Evolutionary conservation across 768 basidiomycete genomes (phyloP), one percentile per base, ranked within the genome.

Genomic region (Sarcodon aspratus): DNA sequence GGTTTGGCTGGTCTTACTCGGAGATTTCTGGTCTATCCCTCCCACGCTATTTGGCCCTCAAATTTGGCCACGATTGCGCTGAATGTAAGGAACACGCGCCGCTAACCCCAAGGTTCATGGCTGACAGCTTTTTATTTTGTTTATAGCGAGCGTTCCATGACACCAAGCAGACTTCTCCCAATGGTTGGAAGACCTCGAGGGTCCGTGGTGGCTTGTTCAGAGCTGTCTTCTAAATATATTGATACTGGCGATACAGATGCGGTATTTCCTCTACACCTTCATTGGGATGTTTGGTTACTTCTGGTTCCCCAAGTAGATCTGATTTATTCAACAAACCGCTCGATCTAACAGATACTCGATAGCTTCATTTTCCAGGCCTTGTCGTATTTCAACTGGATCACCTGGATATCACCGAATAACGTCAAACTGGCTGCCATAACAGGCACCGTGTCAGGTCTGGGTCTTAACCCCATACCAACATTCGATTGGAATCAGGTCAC

Each of bases 11-110:
- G 88, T 42, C 51, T 88, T 49, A 74, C 83, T 48, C 81, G 89
- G 45, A 78, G 79, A 57, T 88, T 87, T 68, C 80, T 91, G 51
- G 85, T 92, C 48, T 93, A 84, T 74, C 89, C 81, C 1, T 70
- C 79, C 45, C 83, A 79, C 64, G 89, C 89, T 86, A 83, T 92
- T 64, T 92, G 88, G 86, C 89, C 89, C n/a, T 80, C 82, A 44
- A 82, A 85, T 38, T 70, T 92, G 57, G 85, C 89, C 59, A 86
- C 81, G 61, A 81, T 78, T 17, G 86, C 88, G 11, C 40, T 42
- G 9, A 42, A 42, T 13, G 21, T 27, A 27, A 27, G 21, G 21
- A 27, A 27, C 21, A 27, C 21, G 21, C 21, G 21, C 21, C 21
- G 21, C 21, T 27, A 27, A 27, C 21, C n/a, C n/a, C 21, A 27